Conservation (phyloP, 768 basidiomycete species). For the Chiua virens region DNA sequence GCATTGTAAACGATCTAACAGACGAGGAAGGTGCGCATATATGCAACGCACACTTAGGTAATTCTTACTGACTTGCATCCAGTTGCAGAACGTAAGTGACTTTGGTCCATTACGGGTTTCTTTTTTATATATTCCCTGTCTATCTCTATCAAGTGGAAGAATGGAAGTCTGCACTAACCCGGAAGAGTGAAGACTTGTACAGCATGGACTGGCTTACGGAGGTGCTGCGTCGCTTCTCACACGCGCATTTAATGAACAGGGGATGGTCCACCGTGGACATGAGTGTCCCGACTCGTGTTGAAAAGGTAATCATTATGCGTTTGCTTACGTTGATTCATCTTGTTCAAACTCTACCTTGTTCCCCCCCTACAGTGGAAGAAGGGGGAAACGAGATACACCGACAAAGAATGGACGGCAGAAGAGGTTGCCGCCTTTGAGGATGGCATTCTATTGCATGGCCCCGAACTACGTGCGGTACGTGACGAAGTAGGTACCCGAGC, state of each 20-base stretch:
- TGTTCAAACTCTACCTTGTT: constrained; percentile 9
- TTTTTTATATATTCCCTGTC: constrained; percentile 4
- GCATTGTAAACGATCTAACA: constrained; percentile 61
- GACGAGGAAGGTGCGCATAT: constrained; percentile 62
- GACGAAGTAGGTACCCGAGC: constrained; percentile 71
- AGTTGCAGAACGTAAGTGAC: constrained; percentile 59
- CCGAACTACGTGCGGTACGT: constrained; percentile 75
- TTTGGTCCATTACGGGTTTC: not conserved
- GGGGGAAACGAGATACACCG: constrained; percentile 60
- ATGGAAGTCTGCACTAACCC: constrained; percentile 56
- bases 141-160: constrained; percentile 54
- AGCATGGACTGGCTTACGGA: constrained; percentile 86
- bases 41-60: constrained; percentile 14
- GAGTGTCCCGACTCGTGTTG: constrained; percentile 52
- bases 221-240: constrained; percentile 68
- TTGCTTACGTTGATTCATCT: constrained; percentile 8
- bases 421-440: constrained; percentile 78
- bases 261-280: constrained; percentile 65
- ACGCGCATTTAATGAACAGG: constrained; percentile 56
- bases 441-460: constrained; percentile 67
- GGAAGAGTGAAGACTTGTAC: constrained; percentile 48
- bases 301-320: constrained; percentile 56
- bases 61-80: constrained; percentile 21
- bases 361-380: constrained; percentile 64
- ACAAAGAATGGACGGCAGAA: constrained; percentile 68